A percentile compares a stretch with the other conserved stretches of the same genome.
These are phyloP conservation scores for Entelexis sorbosivorans DNA, from an alignment of 1,139 yeast species.

Conservation along the genomic window DNA sequence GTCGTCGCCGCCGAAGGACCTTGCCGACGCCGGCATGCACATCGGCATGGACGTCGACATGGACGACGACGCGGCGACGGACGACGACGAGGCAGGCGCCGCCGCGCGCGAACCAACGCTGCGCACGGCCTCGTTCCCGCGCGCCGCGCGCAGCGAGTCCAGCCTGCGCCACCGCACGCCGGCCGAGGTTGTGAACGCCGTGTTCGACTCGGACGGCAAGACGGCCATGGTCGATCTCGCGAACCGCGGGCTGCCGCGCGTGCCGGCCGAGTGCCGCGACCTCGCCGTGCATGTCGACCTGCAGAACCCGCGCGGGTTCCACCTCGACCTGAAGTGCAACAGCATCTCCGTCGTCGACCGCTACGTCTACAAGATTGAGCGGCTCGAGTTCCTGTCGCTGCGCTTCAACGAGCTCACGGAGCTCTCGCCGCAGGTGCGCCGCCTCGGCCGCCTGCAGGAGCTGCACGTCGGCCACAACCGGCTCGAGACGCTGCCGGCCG, in stretches of 20 bases:
- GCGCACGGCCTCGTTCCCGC: constrained; percentile 2
- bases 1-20: constrained; percentile 18
- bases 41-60: constrained; percentile 3
- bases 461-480: constrained; percentile 45
- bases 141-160: constrained; percentile 13
- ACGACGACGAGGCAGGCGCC: constrained; percentile 12
- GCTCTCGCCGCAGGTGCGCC: constrained; percentile 45
- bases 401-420: constrained; percentile 42
- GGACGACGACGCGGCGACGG: constrained; percentile 13
- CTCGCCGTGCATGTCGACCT: constrained; percentile 28
- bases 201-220: constrained; percentile 8
- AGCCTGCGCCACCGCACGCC: constrained; percentile 4
- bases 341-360: constrained; percentile 43
- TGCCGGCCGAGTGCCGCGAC: constrained; percentile 50
- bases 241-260: constrained; percentile 12
- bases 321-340: constrained; percentile 44
- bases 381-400: constrained; percentile 45
- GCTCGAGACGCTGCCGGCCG: constrained; percentile 44
- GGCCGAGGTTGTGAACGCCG: constrained; percentile 3
- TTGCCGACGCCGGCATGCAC: too few species aligned
- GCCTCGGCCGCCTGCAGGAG: constrained; percentile 37
- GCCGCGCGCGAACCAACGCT: constrained; percentile 1
- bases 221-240: constrained; percentile 12
- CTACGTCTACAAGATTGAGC: constrained; percentile 39
- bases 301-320: constrained; percentile 29